Evolutionary conservation across 257 asterid genomes (phyloP).

Genomic region (Gardenia jasminoides): DNA sequence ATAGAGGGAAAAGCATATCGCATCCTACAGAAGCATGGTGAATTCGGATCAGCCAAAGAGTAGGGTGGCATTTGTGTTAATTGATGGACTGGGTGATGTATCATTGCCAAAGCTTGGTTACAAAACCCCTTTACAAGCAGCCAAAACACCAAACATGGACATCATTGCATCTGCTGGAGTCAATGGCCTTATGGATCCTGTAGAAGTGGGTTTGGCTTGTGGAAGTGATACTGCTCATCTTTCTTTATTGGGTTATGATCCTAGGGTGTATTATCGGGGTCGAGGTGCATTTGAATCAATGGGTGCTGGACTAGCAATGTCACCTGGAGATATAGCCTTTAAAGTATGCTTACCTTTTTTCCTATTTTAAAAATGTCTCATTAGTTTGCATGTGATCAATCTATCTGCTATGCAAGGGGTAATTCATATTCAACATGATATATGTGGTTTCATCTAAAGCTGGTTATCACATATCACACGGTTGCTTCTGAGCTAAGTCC

Average conservation of each 20-base stretch:
- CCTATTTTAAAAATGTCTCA: background rate
- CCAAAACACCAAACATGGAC: slow-evolving; percentile 69
- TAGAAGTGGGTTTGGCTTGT: slow-evolving; percentile 90
- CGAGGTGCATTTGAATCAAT: slow-evolving; percentile 98
- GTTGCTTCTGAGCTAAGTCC: slow-evolving; percentile 14
- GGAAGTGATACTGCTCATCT: slow-evolving; percentile 99
- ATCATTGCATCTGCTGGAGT: slow-evolving; percentile 84
- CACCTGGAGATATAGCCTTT: slow-evolving; percentile 94
- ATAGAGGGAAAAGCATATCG: background rate
- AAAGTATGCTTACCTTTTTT: slow-evolving; percentile 43
- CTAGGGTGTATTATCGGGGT: slow-evolving; percentile 86
- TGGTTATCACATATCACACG: background rate
- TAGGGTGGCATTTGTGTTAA: slow-evolving; percentile 84
- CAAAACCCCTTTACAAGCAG: slow-evolving; percentile 80
- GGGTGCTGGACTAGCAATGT: slow-evolving; percentile 98
- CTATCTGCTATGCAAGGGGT: background rate
- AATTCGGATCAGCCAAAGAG: slow-evolving; percentile 63
- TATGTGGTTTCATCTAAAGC: background rate
- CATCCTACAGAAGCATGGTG: slow-evolving; percentile 35
- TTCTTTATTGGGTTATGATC: slow-evolving; percentile 88
- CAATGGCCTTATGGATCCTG: slow-evolving; percentile 97
- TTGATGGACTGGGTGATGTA: slow-evolving; percentile 94
- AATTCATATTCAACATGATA: background rate
- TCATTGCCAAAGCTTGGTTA: slow-evolving; percentile 74
- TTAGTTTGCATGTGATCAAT: background rate